These are phyloP conservation scores for Botrytis sinoallii DNA, from an alignment of 2,329 filamentous ascomycete species.

Conservation along the genomic window DNA sequence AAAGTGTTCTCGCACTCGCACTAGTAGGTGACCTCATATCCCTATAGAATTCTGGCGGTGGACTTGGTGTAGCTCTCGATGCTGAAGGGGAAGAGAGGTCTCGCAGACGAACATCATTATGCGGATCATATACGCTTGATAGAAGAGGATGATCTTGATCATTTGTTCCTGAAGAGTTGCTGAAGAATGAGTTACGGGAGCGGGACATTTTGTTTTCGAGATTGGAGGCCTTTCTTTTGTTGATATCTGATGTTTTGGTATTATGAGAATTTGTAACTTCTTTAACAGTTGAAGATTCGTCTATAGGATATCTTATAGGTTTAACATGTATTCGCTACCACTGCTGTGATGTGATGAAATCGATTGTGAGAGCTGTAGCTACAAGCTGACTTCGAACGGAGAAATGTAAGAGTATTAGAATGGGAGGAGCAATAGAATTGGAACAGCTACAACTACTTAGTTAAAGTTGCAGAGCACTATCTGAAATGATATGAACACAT, in stretches of 20 bases:
- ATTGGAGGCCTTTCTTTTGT: not conserved
- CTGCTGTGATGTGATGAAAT: not conserved
- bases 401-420: not conserved
- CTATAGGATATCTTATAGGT: not conserved
- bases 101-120: slow-evolving; percentile 4
- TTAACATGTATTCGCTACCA: not conserved
- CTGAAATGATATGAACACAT: not conserved
- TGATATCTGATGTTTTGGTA: not conserved
- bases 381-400: not conserved
- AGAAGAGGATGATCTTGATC: slow-evolving; percentile 15
- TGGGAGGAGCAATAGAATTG: not conserved
- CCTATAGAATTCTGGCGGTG: slow-evolving; percentile 14
- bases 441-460: not conserved
- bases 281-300: not conserved
- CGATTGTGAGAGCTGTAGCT: not conserved
- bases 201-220: slow-evolving; percentile 10
- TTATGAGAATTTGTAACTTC: not conserved
- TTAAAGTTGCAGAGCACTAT: not conserved
- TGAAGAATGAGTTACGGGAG: slow-evolving; percentile 12
- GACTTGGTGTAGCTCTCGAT: slow-evolving; percentile 9
- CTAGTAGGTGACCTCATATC: slow-evolving; percentile 7
- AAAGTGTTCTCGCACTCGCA: not conserved
- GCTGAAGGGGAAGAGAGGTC: slow-evolving; percentile 13
- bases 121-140: not conserved
- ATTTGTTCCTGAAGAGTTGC: not conserved